Evolutionary conservation across 148 eudicot genomes (phyloP), one percentile per base, ranked within the genome.

Genomic region (Suaeda aralocaspica): DNA sequence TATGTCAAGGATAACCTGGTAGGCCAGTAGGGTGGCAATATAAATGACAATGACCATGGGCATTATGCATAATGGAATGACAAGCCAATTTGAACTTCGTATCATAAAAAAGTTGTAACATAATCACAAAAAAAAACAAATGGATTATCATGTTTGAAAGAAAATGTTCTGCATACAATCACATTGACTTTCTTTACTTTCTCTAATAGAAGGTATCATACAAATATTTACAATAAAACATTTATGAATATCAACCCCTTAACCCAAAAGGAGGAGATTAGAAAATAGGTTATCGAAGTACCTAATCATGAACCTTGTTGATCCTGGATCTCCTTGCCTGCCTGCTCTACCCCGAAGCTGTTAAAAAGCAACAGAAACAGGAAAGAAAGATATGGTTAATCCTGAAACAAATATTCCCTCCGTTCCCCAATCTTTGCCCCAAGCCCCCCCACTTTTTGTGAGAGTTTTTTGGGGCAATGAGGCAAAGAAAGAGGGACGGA

Each of bases 331-430:
- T 58, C 99, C 99, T 79, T 94, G 99, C 75, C 99, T 89, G 46
- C 96, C 99, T 57, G 99, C 96, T 82, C 99, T 87, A 66, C 99
- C 99, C 78, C 99, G 97, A 51, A 94, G 96, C 99, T 94, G 83
- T 52, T 52, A 66, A 36, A 68, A 81, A 60, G 46, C 41, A 78
- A 28, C 13, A 66, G 42, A 59, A 4, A 21, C 8, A 21, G 30
- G 13, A 22, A 19, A 9, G 33, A 30, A 63, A 19, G 3, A 11
- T 56, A 25, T 36, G 51, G 55, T 61, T 64, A n/a, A 44, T 19
- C 3, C 55, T n/a, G 10, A 70, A 39, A 75, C 36, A 21, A 34
- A 60, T 1, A 71, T 19, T 33, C 6, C 41, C 8, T 33, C 41
- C 41, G 16, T 33, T 19, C 10, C 41, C 22, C n/a, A n/a, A n/a